Percentiles rank a stretch among this genome's conserved stretches.
Conservation (phyloP, 1,139 yeast genomes). For the Blastobotrys buckinghamii region DNA sequence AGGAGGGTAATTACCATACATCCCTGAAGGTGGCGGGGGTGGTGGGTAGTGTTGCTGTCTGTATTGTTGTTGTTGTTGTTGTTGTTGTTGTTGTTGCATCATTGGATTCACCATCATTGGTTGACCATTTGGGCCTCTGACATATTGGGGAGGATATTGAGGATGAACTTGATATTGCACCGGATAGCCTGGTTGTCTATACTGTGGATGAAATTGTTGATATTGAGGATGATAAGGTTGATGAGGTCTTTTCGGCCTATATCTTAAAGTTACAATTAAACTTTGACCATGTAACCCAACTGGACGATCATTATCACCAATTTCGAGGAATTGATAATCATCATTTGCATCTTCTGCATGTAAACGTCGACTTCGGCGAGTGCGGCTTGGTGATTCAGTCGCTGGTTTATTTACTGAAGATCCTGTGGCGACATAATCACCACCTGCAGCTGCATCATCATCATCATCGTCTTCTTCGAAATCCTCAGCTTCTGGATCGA, state of each 20-base stretch:
- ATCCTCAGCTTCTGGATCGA: constrained; percentile 7
- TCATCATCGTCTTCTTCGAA: constrained; percentile 11
- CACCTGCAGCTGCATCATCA: constrained; percentile 14
- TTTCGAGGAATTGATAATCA: constrained; percentile 4
- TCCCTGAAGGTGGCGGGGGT: not conserved
- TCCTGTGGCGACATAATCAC: constrained; percentile 9
- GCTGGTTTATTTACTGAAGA: not conserved
- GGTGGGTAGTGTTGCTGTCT: not conserved
- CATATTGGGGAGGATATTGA: not conserved
- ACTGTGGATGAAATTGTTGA: not conserved
- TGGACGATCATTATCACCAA: constrained; percentile 11
- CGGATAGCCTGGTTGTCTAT: not conserved
- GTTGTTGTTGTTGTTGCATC: constrained; percentile 1
- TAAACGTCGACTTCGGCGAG: constrained; percentile 17
- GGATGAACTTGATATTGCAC: not conserved
- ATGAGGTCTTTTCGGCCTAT: constrained; percentile 7
- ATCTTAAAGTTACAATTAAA: constrained; percentile 10
- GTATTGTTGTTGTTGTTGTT: not conserved
- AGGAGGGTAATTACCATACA: not conserved
- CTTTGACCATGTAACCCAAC: constrained; percentile 11
- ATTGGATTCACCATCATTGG: not conserved
- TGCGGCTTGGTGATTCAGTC: constrained; percentile 3
- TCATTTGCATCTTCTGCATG: constrained; percentile 10
- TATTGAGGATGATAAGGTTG: not conserved
- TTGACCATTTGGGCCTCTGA: not conserved